Percentiles rank a stretch among this genome's conserved stretches.
Evolutionary conservation across 345 rosid genomes (phyloP).

Genomic region (Iberis pinnata): DNA sequence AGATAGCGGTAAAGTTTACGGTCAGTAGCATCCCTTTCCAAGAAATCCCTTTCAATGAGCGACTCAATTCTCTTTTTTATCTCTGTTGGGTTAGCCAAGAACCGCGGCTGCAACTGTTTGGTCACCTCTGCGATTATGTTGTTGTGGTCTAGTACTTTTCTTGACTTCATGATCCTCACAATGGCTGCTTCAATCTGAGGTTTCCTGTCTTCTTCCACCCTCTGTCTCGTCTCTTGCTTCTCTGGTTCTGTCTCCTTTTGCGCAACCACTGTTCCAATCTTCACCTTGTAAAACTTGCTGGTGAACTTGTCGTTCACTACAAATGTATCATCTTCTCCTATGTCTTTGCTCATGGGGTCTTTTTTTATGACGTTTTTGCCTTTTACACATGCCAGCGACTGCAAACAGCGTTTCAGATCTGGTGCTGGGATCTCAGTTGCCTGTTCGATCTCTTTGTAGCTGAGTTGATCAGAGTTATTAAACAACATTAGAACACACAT

Average conservation of each 20-base stretch:
- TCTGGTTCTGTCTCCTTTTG: slow-evolving; percentile 98
- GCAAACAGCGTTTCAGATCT: slow-evolving; percentile 88
- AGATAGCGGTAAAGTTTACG: slow-evolving; percentile 89
- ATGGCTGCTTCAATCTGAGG: slow-evolving; percentile 98
- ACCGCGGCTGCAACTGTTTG: slow-evolving; percentile 91
- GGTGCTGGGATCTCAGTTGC: slow-evolving; percentile 81
- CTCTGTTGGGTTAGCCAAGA: slow-evolving; percentile 89
- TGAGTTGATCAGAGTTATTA: slow-evolving; percentile 71
- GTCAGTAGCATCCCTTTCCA: slow-evolving; percentile 85
- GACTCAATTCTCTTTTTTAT: slow-evolving; percentile 97
- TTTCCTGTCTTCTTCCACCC: slow-evolving; percentile 98
- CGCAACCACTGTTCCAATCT: slow-evolving; percentile 97
- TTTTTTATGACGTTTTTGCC: slow-evolving; percentile 90
- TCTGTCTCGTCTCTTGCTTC: slow-evolving; percentile 94
- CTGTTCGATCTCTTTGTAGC: slow-evolving; percentile 89
- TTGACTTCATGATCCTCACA: slow-evolving; percentile 97
- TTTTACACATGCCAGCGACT: slow-evolving; percentile 86
- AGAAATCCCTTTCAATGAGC: slow-evolving; percentile 90
- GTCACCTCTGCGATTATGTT: slow-evolving; percentile 88
- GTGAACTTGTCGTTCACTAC: slow-evolving; percentile 84
- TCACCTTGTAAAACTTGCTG: slow-evolving; percentile 91
- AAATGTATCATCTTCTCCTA: slow-evolving; percentile 79
- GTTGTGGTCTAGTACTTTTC: slow-evolving; percentile 92
- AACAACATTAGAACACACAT: slow-evolving; percentile 96
- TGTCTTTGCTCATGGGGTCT: slow-evolving; percentile 97